Evolutionary conservation across 1,139 yeast genomes (phyloP).

Genomic region (Yamadazyma taylorii): DNA sequence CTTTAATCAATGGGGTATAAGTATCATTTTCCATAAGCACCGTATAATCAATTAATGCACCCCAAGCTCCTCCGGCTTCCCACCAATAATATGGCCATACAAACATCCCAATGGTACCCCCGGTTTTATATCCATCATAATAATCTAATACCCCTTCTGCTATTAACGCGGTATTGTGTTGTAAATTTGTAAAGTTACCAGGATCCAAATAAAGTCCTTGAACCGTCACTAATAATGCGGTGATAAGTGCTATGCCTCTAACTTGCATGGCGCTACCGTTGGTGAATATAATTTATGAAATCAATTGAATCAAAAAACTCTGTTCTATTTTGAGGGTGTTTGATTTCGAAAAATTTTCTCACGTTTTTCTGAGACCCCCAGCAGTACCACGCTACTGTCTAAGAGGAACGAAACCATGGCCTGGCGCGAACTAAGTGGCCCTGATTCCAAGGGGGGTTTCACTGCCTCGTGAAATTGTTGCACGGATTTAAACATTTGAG

Average conservation of each 20-base stretch:
- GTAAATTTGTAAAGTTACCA: slow-evolving; percentile 36
- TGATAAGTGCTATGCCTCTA: neutral
- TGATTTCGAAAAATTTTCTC: no score
- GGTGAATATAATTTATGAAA: no score
- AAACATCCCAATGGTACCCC: slow-evolving; percentile 81
- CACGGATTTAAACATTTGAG: no score
- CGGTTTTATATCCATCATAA: slow-evolving; percentile 61
- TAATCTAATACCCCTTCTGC: slow-evolving; percentile 70
- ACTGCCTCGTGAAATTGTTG: no score
- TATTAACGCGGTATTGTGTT: slow-evolving; percentile 55
- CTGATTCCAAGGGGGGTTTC: no score
- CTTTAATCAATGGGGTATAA: slow-evolving; percentile 52
- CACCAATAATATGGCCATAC: slow-evolving; percentile 85
- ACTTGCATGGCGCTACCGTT: no score
- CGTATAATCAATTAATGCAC: slow-evolving; percentile 68
- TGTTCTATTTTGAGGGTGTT: neutral
- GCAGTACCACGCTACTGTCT: no score
- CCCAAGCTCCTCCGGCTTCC: slow-evolving; percentile 92
- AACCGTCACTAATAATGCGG: slow-evolving; percentile 1
- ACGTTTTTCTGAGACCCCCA: neutral
- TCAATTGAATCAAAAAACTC: no score
- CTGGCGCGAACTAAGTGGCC: no score
- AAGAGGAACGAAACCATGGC: no score
- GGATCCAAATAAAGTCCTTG: slow-evolving; percentile 29
- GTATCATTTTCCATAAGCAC: slow-evolving; percentile 63